Conservation (phyloP, 2,329 filamentous ascomycete species). For the Westerdykella ornata region DNA sequence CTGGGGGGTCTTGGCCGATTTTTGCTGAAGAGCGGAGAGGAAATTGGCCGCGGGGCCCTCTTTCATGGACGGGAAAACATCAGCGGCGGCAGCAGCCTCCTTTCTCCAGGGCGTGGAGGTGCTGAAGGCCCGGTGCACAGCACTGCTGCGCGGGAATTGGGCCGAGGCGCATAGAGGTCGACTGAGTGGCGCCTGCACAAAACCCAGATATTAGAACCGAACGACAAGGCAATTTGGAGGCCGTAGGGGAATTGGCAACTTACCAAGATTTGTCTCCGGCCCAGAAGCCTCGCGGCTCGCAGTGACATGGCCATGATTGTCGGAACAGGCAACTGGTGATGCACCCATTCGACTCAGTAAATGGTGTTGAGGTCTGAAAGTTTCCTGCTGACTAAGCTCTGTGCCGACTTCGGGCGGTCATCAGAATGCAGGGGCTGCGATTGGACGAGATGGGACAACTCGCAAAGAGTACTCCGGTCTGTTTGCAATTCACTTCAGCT, state of each 20-base stretch:
- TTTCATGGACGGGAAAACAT: conserved; percentile 56
- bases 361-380: conserved; percentile 6
- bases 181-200: conserved; percentile 19
- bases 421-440: conserved; percentile 7
- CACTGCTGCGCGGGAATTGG: conserved; percentile 17
- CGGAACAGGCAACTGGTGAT: conserved; percentile 5
- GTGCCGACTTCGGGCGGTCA: conserved; percentile 30
- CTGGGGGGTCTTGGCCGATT: conserved; percentile 51
- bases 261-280: conserved; percentile 27
- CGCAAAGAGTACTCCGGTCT: too few relatives aligned
- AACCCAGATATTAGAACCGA: conserved; percentile 9
- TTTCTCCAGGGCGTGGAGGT: conserved; percentile 19
- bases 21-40: conserved; percentile 59
- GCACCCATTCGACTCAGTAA: neutral
- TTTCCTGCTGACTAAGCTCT: conserved; percentile 18
- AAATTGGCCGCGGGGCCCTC: conserved; percentile 58
- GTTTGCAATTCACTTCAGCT: too few relatives aligned
- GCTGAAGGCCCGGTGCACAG: conserved; percentile 23
- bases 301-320: conserved; percentile 34
- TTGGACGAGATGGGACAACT: too few relatives aligned
- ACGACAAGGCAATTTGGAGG: neutral
- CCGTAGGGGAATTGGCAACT: conserved; percentile 2
- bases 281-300: conserved; percentile 29
- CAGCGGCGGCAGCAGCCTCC: conserved; percentile 9
- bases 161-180: conserved; percentile 21